Base-by-base conservation (phyloP, 768 basidiomycete genomes). In the Pleurotus tuber-regium region DNA sequence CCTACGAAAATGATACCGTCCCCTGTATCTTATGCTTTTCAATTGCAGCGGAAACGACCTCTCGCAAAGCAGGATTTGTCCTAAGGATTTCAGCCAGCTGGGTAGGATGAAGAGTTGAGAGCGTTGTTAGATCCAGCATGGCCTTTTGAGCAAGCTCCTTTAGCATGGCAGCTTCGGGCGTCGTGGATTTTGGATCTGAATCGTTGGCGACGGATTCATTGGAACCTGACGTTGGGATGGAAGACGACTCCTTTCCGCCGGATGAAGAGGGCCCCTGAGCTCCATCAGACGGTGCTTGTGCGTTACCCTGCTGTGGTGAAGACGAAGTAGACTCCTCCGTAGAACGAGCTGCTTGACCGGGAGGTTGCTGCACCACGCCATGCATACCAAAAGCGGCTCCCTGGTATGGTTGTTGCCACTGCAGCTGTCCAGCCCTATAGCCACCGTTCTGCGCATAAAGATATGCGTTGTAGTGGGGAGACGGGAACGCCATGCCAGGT, bases 41-140 rank as follows among this genome's bases (percentile, higher is more conserved):
- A 42, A 71, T 58, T 19, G 71, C 69, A 44, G 72, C 66, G 57
- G 66, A 54, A 7, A 72, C 63, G 21, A 71, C 63, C 25, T 70
- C 66, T 29, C 70, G 63, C 42, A 76, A 56, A 33, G 73, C 66
- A 1, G 74, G 66, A 51, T 76, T 73, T 18, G 62, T 64, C 16
- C 66, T 62, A 41, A 76, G 59, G 23, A 73, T 57, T 21, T 72
- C 68, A 14, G 66, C 63, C 7, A 75, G 64, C 53, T 74, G 71
- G n/a, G 63, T 54, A 26, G 69, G 66, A 35, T 71, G 63, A 29
- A 74, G 52, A 26, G 63, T 59, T 12, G 72, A 65, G 18, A 75
- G 51, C 2, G 68, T 61, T 25, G 63, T 57, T 4, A 70, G 56
- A 42, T 68, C 62, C 23, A 60, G 52, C 55, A 57, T 47, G 30